A percentile compares a stretch with the other conserved stretches of the same genome.
Evolutionary conservation across 768 basidiomycete species (phyloP).

Genomic region (Tubosaeta brunneosetosa): DNA sequence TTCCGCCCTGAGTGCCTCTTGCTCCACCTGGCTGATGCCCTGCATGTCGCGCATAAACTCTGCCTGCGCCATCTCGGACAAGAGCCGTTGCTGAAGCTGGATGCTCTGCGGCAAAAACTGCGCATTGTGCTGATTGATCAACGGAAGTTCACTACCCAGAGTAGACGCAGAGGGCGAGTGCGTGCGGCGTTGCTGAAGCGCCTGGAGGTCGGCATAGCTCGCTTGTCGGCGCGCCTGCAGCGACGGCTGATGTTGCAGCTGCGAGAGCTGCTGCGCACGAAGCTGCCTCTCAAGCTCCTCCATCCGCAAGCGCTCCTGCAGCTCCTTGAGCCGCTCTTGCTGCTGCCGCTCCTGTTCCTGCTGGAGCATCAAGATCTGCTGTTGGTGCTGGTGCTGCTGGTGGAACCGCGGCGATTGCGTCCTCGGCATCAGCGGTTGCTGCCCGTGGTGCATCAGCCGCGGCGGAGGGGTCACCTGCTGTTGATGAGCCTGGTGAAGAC

Average conservation of each 20-base stretch:
- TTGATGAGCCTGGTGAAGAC: conserved; percentile 36
- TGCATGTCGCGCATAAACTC: conserved; percentile 66
- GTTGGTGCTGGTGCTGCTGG: conserved; percentile 69
- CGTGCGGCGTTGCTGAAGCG: conserved; percentile 46
- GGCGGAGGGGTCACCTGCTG: conserved; percentile 57
- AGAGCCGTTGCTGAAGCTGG: conserved; percentile 68
- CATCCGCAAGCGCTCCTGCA: conserved; percentile 59
- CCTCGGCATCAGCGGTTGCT: conserved; percentile 37
- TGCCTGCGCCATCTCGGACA: conserved; percentile 71
- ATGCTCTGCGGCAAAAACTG: conserved; percentile 57
- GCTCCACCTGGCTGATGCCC: conserved; percentile 53
- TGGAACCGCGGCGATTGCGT: conserved; percentile 78
- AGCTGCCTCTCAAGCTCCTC: conserved; percentile 67
- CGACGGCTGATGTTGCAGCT: conserved; percentile 39
- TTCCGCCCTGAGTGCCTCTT: conserved; percentile 68
- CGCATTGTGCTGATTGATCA: conserved; percentile 48
- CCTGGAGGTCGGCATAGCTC: conserved; percentile 47
- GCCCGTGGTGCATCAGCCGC: conserved; percentile 50
- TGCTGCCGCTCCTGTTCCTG: conserved; percentile 62
- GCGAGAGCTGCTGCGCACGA: conserved; percentile 48
- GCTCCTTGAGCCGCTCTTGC: conserved; percentile 52
- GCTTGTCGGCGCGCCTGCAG: conserved; percentile 37
- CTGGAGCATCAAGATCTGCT: conserved; percentile 63
- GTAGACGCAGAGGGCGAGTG: conserved; percentile 44
- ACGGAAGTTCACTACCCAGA: conserved; percentile 29